Conservation (phyloP, 345 rosid species). For the Trapa bicornis region DNA sequence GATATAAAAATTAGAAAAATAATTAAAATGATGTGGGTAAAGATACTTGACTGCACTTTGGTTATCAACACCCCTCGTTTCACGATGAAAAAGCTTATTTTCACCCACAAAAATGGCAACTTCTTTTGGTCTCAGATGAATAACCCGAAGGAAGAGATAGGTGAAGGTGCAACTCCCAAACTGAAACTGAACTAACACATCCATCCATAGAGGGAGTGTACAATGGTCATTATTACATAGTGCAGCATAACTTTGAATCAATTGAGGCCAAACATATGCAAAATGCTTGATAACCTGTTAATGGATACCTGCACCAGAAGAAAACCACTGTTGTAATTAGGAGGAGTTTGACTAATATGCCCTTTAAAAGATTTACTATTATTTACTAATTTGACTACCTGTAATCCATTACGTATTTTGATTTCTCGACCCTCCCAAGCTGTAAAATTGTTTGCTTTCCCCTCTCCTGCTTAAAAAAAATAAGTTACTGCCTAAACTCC, state of each 20-base stretch:
- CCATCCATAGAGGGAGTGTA: not conserved
- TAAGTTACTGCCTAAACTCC: not conserved
- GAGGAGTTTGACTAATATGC: not conserved
- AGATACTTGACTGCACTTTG: too few species aligned
- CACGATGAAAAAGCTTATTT: not conserved
- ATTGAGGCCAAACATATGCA: constrained; percentile 84
- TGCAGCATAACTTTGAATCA: constrained; percentile 83
- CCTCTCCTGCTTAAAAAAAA: not conserved
- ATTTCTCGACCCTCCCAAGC: constrained; percentile 68
- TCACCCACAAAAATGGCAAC: not conserved
- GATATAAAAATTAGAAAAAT: too few species aligned
- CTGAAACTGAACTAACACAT: constrained; percentile 42
- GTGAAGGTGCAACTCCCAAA: constrained; percentile 8
- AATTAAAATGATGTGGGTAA: too few species aligned
- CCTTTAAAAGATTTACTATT: too few species aligned
- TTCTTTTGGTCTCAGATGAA: not conserved
- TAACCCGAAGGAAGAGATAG: not conserved
- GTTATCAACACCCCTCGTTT: not conserved
- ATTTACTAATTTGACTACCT: constrained; percentile 26
- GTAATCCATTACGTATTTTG: constrained; percentile 71
- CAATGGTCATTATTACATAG: constrained; percentile 24
- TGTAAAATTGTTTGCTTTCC: constrained; percentile 71
- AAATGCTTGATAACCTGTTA: constrained; percentile 76
- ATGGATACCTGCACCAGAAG: constrained; percentile 51
- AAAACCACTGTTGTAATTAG: not conserved